Evolutionary conservation across 208 protist species (phyloP).

Genomic region (Balamuthia mandrillaris): DNA sequence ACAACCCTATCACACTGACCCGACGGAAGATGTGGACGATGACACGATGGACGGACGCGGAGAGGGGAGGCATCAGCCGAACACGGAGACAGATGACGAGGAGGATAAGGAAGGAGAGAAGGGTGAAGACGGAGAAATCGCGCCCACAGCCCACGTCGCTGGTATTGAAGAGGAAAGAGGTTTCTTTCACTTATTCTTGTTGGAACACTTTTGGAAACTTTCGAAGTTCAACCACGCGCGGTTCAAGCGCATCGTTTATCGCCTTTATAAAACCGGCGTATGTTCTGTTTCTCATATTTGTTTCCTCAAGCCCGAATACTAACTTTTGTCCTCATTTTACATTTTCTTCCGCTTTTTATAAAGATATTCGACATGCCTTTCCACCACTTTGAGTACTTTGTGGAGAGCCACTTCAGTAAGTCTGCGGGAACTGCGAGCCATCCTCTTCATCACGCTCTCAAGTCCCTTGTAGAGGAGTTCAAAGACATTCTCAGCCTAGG

Average conservation of each 20-base stretch:
- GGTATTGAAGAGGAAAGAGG: background rate
- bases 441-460: background rate
- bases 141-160: background rate
- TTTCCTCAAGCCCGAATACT: background rate
- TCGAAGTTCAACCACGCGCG: background rate
- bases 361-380: conserved; percentile 16
- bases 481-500: background rate
- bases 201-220: background rate
- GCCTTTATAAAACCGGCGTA: background rate
- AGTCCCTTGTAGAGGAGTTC: background rate
- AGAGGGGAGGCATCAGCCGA: background rate
- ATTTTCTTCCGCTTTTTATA: background rate
- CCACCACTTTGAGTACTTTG: background rate
- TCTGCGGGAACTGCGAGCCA: background rate
- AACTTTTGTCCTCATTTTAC: background rate
- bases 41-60: background rate
- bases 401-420: background rate
- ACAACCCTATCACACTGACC: too few relatives aligned
- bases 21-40: background rate
- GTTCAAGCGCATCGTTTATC: background rate
- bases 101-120: background rate
- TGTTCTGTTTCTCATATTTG: too few relatives aligned
- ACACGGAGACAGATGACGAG: background rate
- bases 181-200: background rate
- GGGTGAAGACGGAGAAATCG: background rate